A percentile compares a stretch with the other conserved stretches of the same genome.
These are phyloP conservation scores for Zygoascus flipseniorum DNA, from an alignment of 805 yeast genomes.

Conservation along the genomic window DNA sequence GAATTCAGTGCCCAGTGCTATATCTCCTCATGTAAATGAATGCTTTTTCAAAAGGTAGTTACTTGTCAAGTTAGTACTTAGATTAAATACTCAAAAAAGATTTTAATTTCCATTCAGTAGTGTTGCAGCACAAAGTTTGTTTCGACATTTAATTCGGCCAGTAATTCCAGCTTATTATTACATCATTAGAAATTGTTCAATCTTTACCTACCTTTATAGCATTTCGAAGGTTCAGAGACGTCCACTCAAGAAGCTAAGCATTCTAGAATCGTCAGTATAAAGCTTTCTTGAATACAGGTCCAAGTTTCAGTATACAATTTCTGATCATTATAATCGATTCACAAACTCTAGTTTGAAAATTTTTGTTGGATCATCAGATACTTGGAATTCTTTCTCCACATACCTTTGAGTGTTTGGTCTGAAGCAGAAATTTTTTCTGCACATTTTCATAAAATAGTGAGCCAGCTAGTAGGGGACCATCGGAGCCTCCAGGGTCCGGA, in stretches of 20 bases:
- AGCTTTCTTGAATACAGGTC: background rate
- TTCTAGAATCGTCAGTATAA: background rate
- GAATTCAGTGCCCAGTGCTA: constrained; percentile 98
- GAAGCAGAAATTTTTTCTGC: background rate
- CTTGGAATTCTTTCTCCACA: background rate
- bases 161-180: constrained; percentile 80
- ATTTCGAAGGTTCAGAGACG: background rate
- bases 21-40: constrained; percentile 54
- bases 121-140: constrained; percentile 43
- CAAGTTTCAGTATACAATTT: constrained; percentile 20
- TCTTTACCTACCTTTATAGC: constrained; percentile 17
- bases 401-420: background rate
- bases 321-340: constrained; percentile 44
- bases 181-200: background rate
- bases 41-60: background rate
- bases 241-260: background rate
- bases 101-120: constrained; percentile 26
- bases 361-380: constrained; percentile 41
- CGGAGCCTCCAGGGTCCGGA: too few species aligned
- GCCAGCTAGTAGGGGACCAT: background rate
- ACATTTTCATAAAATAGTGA: background rate
- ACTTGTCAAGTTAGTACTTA: background rate
- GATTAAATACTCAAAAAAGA: background rate
- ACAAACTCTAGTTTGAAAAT: constrained; percentile 60
- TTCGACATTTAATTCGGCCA: constrained; percentile 85